phyloP scores from a whole-genome alignment of 495 filamentous ascomycete species.

The Astrocystis sublimbata region DNA sequence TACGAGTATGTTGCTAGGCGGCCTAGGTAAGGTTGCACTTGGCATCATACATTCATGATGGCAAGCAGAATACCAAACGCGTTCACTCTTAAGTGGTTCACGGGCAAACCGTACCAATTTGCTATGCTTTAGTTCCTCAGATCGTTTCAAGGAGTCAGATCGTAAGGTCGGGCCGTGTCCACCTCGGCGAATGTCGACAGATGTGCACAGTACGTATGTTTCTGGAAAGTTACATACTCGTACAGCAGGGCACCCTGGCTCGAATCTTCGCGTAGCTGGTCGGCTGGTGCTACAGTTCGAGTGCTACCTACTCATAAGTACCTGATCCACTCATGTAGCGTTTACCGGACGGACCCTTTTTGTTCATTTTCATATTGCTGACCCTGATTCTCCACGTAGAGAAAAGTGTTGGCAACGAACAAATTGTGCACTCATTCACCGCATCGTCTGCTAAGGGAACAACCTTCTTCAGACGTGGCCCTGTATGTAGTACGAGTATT shows the following conservation, averaged over 20 bases:
- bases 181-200: not conserved
- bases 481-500: not conserved
- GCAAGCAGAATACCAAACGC: no score
- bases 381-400: constrained; percentile 8
- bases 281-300: no score
- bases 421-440: not conserved
- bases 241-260: not conserved
- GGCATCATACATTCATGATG: not conserved
- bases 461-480: not conserved
- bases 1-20: no score
- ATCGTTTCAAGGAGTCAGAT: constrained; percentile 13
- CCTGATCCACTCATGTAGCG: constrained; percentile 7
- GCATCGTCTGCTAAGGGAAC: not conserved
- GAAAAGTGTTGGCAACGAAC: not conserved
- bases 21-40: not conserved
- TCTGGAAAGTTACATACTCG: no score
- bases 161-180: not conserved
- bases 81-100: not conserved
- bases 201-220: no score
- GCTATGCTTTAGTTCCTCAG: not conserved
- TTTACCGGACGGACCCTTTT: not conserved
- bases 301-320: no score
- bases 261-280: not conserved
- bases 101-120: not conserved
- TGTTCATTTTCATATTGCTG: not conserved